Percentiles rank a stretch among this genome's conserved stretches.
phyloP scores from a whole-genome alignment of 2,329 filamentous ascomycete genomes.

The Penicillium freii region DNA sequence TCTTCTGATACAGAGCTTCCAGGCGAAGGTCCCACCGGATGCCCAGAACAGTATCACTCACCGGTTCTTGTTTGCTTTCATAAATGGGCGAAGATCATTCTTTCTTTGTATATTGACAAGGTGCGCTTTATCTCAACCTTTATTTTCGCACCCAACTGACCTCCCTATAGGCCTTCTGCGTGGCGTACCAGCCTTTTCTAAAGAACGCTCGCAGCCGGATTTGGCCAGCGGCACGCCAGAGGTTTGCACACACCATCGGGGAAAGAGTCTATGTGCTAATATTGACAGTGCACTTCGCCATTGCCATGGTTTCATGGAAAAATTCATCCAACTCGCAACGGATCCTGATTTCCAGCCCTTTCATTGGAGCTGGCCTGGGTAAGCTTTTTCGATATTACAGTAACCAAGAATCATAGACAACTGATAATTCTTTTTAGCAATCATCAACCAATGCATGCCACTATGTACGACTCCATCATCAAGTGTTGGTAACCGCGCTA shows the following conservation, averaged over 20 bases:
- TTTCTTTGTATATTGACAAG: constrained; percentile 48
- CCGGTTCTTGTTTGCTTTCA: constrained; percentile 45
- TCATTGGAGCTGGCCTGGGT: constrained; percentile 51
- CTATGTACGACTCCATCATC: constrained; percentile 30
- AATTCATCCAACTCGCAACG: constrained; percentile 48
- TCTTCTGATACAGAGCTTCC: constrained; percentile 34
- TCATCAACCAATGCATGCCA: constrained; percentile 47
- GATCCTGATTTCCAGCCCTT: constrained; percentile 50
- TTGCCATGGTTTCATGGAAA: constrained; percentile 50
- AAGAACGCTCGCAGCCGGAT: constrained; percentile 50
- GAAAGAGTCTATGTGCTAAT: constrained; percentile 8
- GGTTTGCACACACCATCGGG: constrained; percentile 24
- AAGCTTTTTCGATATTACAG: constrained; percentile 4
- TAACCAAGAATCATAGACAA: neutral
- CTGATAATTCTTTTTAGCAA: constrained; percentile 29
- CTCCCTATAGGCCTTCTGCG: constrained; percentile 42
- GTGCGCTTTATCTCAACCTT: constrained; percentile 20
- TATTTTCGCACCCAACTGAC: neutral
- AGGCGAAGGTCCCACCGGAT: constrained; percentile 37
- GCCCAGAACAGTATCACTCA: constrained; percentile 45
- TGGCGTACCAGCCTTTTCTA: constrained; percentile 50
- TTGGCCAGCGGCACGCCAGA: constrained; percentile 48
- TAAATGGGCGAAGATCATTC: constrained; percentile 47
- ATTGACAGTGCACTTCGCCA: constrained; percentile 43
- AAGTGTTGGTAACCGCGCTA: neutral